These are phyloP conservation scores for Umbelopsis vinacea DNA, from an alignment of 192 early-diverging fungal species.

Conservation along the genomic window DNA sequence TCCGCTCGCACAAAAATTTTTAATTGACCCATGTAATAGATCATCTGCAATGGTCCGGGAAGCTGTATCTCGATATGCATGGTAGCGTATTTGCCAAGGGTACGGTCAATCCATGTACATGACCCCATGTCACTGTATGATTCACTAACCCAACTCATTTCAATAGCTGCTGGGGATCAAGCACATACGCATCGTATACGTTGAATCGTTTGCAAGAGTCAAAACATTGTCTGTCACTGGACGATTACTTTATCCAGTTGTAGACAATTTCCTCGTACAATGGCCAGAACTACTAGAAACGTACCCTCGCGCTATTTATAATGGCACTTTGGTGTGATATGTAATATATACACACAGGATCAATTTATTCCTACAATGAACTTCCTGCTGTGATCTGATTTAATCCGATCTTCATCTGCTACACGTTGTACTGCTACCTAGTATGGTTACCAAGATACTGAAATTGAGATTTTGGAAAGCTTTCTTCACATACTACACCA, in stretches of 20 bases:
- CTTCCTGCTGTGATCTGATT: neutral
- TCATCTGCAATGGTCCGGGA: conserved; percentile 90
- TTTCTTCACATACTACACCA: neutral
- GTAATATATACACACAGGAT: neutral
- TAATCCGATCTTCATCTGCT: neutral
- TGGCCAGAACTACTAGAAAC: conserved; percentile 69
- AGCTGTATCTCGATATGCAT: conserved; percentile 80
- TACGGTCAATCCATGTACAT: conserved; percentile 17
- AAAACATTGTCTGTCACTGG: conserved; percentile 85
- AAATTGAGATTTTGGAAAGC: neutral
- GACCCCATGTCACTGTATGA: too few relatives aligned
- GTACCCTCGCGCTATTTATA: conserved; percentile 66
- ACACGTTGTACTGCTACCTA: neutral
- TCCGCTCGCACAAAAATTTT: neutral
- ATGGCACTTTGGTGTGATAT: conserved; percentile 65
- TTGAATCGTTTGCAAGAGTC: conserved; percentile 95
- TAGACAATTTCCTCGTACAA: conserved; percentile 89
- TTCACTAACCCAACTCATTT: neutral
- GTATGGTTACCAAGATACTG: neutral
- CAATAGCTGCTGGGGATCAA: conserved; percentile 57
- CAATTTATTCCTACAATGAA: neutral
- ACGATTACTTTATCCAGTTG: conserved; percentile 76
- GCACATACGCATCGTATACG: conserved; percentile 69
- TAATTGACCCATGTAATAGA: conserved; percentile 39
- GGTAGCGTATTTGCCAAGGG: conserved; percentile 62